Base-by-base conservation (phyloP, 148 eudicot species). In the Cornus kousa region DNA sequence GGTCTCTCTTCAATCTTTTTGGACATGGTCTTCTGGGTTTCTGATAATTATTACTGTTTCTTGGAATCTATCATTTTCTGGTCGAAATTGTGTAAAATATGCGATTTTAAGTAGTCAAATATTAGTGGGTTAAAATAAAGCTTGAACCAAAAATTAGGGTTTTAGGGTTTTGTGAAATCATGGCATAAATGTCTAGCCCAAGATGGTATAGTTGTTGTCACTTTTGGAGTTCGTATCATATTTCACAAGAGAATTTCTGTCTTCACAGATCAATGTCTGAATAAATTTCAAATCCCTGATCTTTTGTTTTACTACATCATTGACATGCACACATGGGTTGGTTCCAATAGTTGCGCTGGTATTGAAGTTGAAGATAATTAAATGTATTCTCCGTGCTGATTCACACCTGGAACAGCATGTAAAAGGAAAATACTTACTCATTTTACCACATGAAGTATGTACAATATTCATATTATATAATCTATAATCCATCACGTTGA, bases 101-200 rank as follows among this genome's bases (percentile, higher is more conserved):
- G 9, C n/a, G 66, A 48, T 67, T 43, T 53, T 2, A 53, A n/a
- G 66, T 62, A 62, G 5, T 1, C 22, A 17, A 20, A 68, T 43
- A 23, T 35, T 67, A 12, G 10, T 48, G 66, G 9, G 46, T 77
- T 28, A 64, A 70, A 31, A 20, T 10, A 31, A 46, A 43, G 13
- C 35, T 23, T 9, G 12, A 46, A 68, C 31, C 16, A 67, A 28
- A 22, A 67, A 74, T 73, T 59, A 70, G 86, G 86, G 74, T 83
- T 87, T 43, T 83, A 72, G 82, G 80, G 83, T 68, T 83, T 76
- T 76, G 66, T 9, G 9, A 16, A 9, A 39, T 75, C 7, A 16
- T 53, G 68, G 37, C 22, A 16, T 65, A 64, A 65, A 23, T 57
- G 23, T 11, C 59, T 53, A 53, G 19, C 12, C 2, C 59, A 53